Evolutionary conservation across 2,329 filamentous ascomycete genomes (phyloP), one percentile per base, ranked within the genome.

Genomic region (Allantophomopsis cytisporea): DNA sequence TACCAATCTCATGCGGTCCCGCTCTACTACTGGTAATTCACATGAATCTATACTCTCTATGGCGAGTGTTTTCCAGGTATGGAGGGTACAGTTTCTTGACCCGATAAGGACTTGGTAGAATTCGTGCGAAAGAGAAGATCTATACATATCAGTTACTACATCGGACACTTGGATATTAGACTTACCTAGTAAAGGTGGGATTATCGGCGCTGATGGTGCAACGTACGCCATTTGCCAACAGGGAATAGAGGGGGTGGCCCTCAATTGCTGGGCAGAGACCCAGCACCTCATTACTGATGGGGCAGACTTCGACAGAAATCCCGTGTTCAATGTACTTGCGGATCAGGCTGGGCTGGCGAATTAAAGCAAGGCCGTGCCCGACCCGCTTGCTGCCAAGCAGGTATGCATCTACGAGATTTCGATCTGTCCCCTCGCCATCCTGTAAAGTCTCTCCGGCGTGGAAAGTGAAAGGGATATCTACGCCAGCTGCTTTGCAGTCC

Each of bases 131-230:
- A 86, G 65, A 2, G 76, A 76, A 12, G 80, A 83, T 45, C 77
- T 83, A 36, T 18, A 31, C 36, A 15, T 21, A 4, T 17, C 10
- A 15, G 14, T 53, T 43, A 51, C 44, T 30, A 10, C 15, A 36
- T 7, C 11, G 12, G 6, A 12, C 14, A 8, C 12, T 35, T 31
- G 36, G 15, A 5, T 14, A 3, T 7, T 12, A 49, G 63, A 37
- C 47, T 54, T 14, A 81, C 79, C 68, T 68, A 54, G 85, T 86
- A 0, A 85, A 61, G 0, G 80, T 80, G 6, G 80, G 81, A 45
- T 87, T 86, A 50, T 87, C 82, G 17, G 78, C 81, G 50, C 76
- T 85, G 33, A 86, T 62, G 0, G 80, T 81, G 58, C 82, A 87
- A 37, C 80, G 79, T 37, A 86, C 70, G 30, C 80, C 74, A 39